phyloP scores from a whole-genome alignment of 2,329 filamentous ascomycete species.

The Fusarium piperis region DNA sequence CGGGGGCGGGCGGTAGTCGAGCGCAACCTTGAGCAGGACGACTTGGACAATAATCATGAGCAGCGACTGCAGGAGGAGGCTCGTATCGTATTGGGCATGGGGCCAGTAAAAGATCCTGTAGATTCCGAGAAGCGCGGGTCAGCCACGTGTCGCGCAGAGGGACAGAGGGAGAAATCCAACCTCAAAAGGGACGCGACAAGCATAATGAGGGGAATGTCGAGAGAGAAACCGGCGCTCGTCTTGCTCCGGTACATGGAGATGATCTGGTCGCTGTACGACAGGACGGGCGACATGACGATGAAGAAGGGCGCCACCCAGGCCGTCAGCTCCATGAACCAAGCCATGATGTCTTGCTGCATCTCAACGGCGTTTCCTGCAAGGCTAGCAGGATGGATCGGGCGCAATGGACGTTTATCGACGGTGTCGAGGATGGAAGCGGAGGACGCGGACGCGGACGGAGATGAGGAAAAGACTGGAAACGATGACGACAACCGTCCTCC shows the following conservation, averaged over 20 bases:
- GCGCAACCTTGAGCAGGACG: conserved; percentile 72
- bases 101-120: conserved; percentile 75
- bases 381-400: not conserved
- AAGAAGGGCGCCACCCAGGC: conserved; percentile 70
- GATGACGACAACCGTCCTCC: conserved; percentile 16
- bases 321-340: conserved; percentile 48
- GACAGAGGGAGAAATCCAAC: conserved; percentile 49
- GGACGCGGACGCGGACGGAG: conserved; percentile 1
- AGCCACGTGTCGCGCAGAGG: conserved; percentile 13
- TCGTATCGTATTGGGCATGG: conserved; percentile 70
- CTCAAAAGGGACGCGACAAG: conserved; percentile 73
- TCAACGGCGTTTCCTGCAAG: conserved; percentile 2
- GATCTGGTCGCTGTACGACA: conserved; percentile 74
- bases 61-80: conserved; percentile 71
- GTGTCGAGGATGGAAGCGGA: conserved; percentile 1
- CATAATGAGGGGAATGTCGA: conserved; percentile 79
- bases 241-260: conserved; percentile 71
- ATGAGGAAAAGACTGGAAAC: not conserved
- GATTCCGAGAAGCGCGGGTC: conserved; percentile 28
- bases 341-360: conserved; percentile 27
- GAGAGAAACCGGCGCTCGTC: conserved; percentile 74
- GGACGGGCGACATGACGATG: conserved; percentile 69
- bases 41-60: conserved; percentile 73
- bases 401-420: not conserved
- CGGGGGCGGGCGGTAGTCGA: conserved; percentile 71